Base-by-base conservation (phyloP, 1,284 basidiomycete species). In the Ganoderma lingzhi region DNA sequence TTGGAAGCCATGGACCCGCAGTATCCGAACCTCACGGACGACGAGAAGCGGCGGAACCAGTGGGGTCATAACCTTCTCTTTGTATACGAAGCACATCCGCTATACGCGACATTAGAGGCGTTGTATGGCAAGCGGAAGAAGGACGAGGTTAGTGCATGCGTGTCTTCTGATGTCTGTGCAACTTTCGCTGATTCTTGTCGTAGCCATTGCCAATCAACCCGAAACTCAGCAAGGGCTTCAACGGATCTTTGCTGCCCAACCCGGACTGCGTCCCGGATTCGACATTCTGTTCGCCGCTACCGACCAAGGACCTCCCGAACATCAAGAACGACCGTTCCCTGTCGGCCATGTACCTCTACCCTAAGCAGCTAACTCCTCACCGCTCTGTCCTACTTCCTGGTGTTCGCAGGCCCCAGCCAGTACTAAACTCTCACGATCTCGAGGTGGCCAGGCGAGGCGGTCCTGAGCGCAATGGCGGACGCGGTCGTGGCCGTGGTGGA, bases 241-340 rank as follows among this genome's bases (percentile, higher is more conserved):
- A 87, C 62, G 98, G 98, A 10, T 86, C 85, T 53, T 88, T 96
- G 58, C 83, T 95, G 32, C 89, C 94, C 9, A 96, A 98, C 80
- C 93, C 96, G 3, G 89, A 91, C 64, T 98, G 94, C 77, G 89
- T 99, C 6, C 98, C 98, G 3, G 94, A 95, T 58, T 93, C 96
- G 17, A 97, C 94, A 0, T 97, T 95, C 80, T 90, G 93, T 76
- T 91, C 90, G 41, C 97, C 96, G 1, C 79, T 94, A 55, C 74
- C 82, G 10, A 77, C 78, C n/a, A 79, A 88, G 55, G 82, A 84
- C 60, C 81, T 96, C 30, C 87, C 88, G 2, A 96, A 99, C 81
- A 93, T 99, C 71, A 86, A 87, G 74, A 91, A 93, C 78, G 96
- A 99, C 80, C 87, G 89, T 48, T 95, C 96, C 12, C 84, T 99